These are phyloP conservation scores for Teratosphaeria gauchensis DNA, from an alignment of 2,329 filamentous ascomycete species.

Conservation along the genomic window DNA sequence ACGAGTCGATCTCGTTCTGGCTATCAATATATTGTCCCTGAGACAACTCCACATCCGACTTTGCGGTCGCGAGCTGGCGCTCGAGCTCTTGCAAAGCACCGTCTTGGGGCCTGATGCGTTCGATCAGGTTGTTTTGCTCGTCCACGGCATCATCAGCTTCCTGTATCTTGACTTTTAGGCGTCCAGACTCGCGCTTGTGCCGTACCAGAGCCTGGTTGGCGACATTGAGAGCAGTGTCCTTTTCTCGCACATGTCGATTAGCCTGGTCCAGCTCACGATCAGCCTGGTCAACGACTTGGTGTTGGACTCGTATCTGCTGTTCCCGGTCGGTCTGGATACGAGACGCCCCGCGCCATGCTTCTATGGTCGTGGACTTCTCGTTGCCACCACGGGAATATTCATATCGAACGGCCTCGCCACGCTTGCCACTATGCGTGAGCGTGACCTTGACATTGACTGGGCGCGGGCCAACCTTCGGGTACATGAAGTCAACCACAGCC, in stretches of 20 bases:
- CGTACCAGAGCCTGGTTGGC: conserved; percentile 41
- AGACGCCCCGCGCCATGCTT: conserved; percentile 43
- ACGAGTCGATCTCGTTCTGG: conserved; percentile 32
- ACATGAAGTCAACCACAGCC: conserved; percentile 62
- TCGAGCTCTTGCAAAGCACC: conserved; percentile 39
- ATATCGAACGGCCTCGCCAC: conserved; percentile 52
- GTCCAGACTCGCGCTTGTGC: conserved; percentile 38
- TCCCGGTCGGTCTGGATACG: conserved; percentile 43
- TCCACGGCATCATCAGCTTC: conserved; percentile 52
- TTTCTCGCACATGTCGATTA: conserved; percentile 38
- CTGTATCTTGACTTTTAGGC: conserved; percentile 49
- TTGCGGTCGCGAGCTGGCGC: conserved; percentile 46
- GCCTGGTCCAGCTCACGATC: conserved; percentile 43
- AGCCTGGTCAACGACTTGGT: conserved; percentile 26
- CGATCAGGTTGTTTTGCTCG: conserved; percentile 57
- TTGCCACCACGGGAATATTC: conserved; percentile 41
- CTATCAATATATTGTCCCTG: conserved; percentile 42
- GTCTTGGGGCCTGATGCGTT: conserved; percentile 52
- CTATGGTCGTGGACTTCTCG: conserved; percentile 43
- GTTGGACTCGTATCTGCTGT: conserved; percentile 30
- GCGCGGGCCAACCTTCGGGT: conserved; percentile 35
- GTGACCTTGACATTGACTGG: conserved; percentile 47
- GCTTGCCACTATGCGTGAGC: conserved; percentile 51
- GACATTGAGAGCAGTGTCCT: conserved; percentile 41
- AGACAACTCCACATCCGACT: conserved; percentile 36